These are phyloP conservation scores for Hyaloscypha variabilis DNA, from an alignment of 495 filamentous ascomycete species.

Conservation along the genomic window DNA sequence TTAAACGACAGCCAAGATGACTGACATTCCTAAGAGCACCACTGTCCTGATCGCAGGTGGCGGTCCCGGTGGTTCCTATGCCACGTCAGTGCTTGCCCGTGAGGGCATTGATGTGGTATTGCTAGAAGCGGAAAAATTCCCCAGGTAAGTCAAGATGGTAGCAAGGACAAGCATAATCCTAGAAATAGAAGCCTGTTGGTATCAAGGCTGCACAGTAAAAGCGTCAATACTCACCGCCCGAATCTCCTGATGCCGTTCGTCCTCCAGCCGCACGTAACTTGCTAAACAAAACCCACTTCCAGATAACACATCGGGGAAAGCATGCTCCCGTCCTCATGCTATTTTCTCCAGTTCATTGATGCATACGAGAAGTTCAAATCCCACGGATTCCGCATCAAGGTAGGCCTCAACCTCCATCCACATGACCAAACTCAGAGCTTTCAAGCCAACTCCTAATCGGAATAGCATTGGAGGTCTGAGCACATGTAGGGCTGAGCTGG, in stretches of 20 bases:
- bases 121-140: conserved; percentile 9
- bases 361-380: conserved; percentile 42
- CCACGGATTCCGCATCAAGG: no score
- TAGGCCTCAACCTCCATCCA: no score
- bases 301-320: conserved; percentile 54
- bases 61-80: conserved; percentile 5
- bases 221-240: no score
- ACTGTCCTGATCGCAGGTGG: conserved; percentile 9
- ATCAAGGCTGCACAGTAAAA: no score
- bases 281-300: background rate
- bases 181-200: background rate
- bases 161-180: background rate
- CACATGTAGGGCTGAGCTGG: no score
- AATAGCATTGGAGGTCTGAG: no score
- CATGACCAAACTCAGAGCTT: no score
- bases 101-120: conserved; percentile 11
- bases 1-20: no score
- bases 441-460: no score
- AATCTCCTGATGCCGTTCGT: no score
- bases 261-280: no score
- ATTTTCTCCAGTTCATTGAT: conserved; percentile 52
- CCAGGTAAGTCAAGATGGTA: background rate
- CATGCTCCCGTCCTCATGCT: conserved; percentile 50
- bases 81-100: background rate
- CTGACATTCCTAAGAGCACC: no score